Conservation (phyloP, 164 flowering plant genomes). For the Hamamelis virginiana region DNA sequence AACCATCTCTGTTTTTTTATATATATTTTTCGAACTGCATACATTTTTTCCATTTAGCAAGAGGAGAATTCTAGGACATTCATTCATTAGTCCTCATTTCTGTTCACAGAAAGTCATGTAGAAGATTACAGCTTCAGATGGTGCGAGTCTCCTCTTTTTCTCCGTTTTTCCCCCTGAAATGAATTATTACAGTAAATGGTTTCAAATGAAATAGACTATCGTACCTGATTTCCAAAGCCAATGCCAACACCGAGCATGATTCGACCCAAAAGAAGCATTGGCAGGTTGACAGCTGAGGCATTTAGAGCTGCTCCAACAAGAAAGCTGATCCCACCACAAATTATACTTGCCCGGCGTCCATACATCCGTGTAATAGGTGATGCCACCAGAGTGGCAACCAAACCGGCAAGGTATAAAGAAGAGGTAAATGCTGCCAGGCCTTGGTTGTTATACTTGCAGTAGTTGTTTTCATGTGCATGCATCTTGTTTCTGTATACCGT, state of each 20-base stretch:
- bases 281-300: conserved; percentile 64
- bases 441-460: conserved; percentile 85
- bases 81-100: no score
- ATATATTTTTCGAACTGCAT: no score
- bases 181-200: no score
- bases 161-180: no score
- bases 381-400: conserved; percentile 68
- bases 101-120: no score
- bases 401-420: conserved; percentile 82
- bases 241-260: conserved; percentile 96
- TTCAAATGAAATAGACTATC: no score
- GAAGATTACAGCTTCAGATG: no score
- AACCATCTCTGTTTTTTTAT: no score
- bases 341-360: conserved; percentile 72
- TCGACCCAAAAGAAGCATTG: conserved; percentile 77
- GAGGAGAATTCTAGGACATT: no score
- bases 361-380: conserved; percentile 68
- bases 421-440: conserved; percentile 87
- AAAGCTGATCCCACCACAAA: conserved; percentile 79
- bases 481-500: conserved; percentile 48
- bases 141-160: no score
- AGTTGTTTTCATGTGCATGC: conserved; percentile 67
- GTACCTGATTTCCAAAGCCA: conserved; percentile 94
- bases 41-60: no score
- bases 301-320: conserved; percentile 69